Base-by-base conservation (phyloP, 768 basidiomycete genomes). In the Kwoniella sp. region DNA sequence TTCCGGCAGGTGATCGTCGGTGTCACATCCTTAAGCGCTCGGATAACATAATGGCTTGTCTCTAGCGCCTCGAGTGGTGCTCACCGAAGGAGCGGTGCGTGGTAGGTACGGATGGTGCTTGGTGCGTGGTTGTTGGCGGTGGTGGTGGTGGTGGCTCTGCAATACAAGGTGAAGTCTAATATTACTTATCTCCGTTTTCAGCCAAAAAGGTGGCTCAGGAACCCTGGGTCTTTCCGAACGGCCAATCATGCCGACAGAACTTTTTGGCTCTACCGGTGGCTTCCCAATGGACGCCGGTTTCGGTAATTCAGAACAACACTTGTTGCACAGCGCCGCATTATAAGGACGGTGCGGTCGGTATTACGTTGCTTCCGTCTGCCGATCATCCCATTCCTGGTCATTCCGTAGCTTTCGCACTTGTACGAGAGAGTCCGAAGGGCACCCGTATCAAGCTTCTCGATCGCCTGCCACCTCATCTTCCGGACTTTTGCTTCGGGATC, bases 201-300 rank as follows among this genome's bases (percentile, higher is more conserved):
- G 28, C 57, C 38, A 47, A 57, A 57, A 38, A 47, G 50, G 50
- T 26, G 58, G 58, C 58, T 52, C 30, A 34, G 58, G 58, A 60
- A 60, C 58, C 28, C 58, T 29, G 20, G 48, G 25, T 41, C 45
- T n/a, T 60, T 50, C 20, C 47, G 48, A 60, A 47, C 41, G 41
- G 41, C 41, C 41, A 45, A 45, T 45, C 13, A 34, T 34, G 34
- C 34, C n/a, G 34, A 34, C 34, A 34, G 7, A 34, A 5, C 34
- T 34, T 5, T 34, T 34, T 34, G 34, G 34, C 34, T 20, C 41
- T 3, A 11, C 17, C 20, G 4, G 41, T 45, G 41, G 41, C 41
- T 45, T 9, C 41, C 41, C 15, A 7, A 37, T n/a, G 34, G 20
- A 20, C 58, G 58, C 58, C 58, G 58, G 58, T 60, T 60, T 60